Conservation (phyloP, 1,284 basidiomycete genomes). For the Omphalotus olearius region DNA sequence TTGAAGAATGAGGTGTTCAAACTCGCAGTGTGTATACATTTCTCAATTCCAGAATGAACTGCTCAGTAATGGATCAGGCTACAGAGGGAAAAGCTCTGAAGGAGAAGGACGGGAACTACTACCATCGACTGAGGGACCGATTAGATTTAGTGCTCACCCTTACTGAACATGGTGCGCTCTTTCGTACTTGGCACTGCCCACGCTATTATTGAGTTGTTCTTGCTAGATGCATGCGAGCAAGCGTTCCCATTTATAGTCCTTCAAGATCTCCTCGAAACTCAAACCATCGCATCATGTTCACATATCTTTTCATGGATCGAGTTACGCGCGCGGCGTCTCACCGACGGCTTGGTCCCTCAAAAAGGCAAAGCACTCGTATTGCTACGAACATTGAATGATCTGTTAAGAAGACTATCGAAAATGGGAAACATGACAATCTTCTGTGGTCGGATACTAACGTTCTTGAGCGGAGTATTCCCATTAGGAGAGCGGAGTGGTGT, state of each 20-base stretch:
- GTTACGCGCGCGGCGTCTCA: slow-evolving; percentile 58
- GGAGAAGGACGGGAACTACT: slow-evolving; percentile 49
- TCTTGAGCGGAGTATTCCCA: slow-evolving; percentile 82
- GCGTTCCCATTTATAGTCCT: slow-evolving; percentile 57
- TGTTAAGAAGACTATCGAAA: slow-evolving; percentile 80
- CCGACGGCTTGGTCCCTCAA: slow-evolving; percentile 72
- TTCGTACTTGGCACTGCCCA: background rate
- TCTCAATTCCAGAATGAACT: background rate
- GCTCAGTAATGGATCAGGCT: slow-evolving; percentile 31
- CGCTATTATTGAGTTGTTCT: background rate
- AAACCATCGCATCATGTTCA: slow-evolving; percentile 78
- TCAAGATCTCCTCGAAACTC: slow-evolving; percentile 75
- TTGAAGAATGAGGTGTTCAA: slow-evolving; percentile 64
- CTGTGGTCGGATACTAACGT: slow-evolving; percentile 84
- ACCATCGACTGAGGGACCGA: slow-evolving; percentile 50
- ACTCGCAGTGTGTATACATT: slow-evolving; percentile 52
- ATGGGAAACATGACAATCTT: slow-evolving; percentile 80
- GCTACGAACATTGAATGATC: slow-evolving; percentile 81
- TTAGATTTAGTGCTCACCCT: slow-evolving; percentile 71
- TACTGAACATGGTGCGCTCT: slow-evolving; percentile 61
- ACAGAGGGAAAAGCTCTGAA: slow-evolving; percentile 56
- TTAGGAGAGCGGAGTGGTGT: slow-evolving; percentile 88
- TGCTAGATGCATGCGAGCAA: slow-evolving; percentile 36
- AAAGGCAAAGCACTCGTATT: slow-evolving; percentile 85
- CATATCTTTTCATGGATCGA: slow-evolving; percentile 86